phyloP scores from a whole-genome alignment of 148 eudicot species.

The Silene uniflora region DNA sequence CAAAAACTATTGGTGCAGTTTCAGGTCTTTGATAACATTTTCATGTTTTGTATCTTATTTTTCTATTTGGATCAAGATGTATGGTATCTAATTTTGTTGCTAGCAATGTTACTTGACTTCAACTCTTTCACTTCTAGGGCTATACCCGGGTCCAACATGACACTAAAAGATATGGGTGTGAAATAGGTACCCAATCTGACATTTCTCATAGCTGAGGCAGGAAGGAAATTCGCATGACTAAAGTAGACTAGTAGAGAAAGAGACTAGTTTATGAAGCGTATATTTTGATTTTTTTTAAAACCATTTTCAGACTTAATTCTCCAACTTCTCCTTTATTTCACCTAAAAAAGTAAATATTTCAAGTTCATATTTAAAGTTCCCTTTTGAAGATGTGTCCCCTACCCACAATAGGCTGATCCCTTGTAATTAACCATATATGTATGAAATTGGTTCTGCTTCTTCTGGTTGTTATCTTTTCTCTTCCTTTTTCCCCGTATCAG shows the following conservation, averaged over 20 bases:
- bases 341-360: too few species aligned
- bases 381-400: background rate
- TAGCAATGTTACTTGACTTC: background rate
- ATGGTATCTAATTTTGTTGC: background rate
- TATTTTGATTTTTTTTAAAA: too few species aligned
- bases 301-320: background rate
- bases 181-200: background rate
- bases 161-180: background rate
- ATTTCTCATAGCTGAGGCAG: background rate
- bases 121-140: background rate
- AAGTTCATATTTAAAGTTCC: background rate
- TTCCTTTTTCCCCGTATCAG: background rate
- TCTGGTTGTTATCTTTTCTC: background rate
- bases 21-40: conserved; percentile 42
- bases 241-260: background rate
- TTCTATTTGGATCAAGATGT: background rate
- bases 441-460: background rate
- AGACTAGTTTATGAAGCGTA: background rate
- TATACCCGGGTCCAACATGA: background rate
- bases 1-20: conserved; percentile 84
- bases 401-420: background rate
- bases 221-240: background rate
- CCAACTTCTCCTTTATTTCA: background rate
- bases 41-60: background rate
- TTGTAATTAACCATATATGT: background rate